Conservation (phyloP, 2,329 filamentous ascomycete genomes). For the Orbilia javanica region DNA sequence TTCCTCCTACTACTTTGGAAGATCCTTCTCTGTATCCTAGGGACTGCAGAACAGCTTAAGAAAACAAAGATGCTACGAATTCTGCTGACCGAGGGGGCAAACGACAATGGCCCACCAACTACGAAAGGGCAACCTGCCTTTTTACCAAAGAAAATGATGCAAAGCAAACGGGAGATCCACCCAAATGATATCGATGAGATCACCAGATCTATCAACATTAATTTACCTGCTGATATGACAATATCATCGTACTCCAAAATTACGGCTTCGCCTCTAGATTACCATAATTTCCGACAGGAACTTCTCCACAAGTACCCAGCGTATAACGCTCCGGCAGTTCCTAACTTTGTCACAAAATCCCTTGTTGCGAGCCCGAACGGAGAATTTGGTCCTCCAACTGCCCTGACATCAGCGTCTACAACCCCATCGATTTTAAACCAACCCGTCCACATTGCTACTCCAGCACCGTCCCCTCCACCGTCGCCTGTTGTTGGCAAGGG, state of each 20-base stretch:
- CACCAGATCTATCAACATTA: constrained; percentile 71
- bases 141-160: constrained; percentile 75
- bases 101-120: constrained; percentile 76
- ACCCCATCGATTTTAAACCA: constrained; percentile 86
- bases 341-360: constrained; percentile 87
- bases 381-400: constrained; percentile 68
- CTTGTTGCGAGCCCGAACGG: constrained; percentile 80
- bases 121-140: constrained; percentile 52
- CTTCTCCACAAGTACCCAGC: constrained; percentile 98
- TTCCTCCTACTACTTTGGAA: constrained; percentile 78
- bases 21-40: constrained; percentile 48
- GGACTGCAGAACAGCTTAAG: constrained; percentile 36
- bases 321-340: constrained; percentile 90
- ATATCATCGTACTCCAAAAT: constrained; percentile 78
- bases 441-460: constrained; percentile 98
- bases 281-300: constrained; percentile 95
- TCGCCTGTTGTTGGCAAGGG: constrained; percentile 82
- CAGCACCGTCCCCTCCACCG: constrained; percentile 92
- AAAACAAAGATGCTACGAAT: constrained; percentile 60
- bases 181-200: constrained; percentile 74
- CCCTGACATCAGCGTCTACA: constrained; percentile 59
- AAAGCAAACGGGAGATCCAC: constrained; percentile 21
- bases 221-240: constrained; percentile 67
- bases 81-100: constrained; percentile 85
- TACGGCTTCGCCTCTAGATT: constrained; percentile 92